These are phyloP conservation scores for Hypoxylon sp. DNA, from an alignment of 2,329 filamentous ascomycete species.

Conservation along the genomic window DNA sequence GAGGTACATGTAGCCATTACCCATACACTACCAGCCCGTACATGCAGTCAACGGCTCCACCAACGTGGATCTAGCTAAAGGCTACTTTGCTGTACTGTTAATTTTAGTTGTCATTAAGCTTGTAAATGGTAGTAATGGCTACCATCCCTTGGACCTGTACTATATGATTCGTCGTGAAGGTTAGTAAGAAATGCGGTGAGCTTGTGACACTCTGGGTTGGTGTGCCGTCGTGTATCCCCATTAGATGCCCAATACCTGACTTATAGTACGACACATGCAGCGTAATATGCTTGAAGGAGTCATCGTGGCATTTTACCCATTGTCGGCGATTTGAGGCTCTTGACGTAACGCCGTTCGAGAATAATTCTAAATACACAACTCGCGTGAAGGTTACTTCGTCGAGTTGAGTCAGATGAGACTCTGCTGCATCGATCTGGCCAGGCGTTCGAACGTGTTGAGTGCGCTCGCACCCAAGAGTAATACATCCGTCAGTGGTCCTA, in stretches of 20 bases:
- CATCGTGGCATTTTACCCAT: neutral
- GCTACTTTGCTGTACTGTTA: neutral
- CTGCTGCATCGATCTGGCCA: too few species aligned
- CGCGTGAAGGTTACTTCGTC: neutral
- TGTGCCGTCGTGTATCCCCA: neutral
- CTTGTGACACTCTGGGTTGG: neutral
- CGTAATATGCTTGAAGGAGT: neutral
- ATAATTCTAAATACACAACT: neutral
- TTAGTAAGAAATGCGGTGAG: constrained; percentile 2
- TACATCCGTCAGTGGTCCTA: neutral
- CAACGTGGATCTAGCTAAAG: neutral
- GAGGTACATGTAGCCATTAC: too few species aligned
- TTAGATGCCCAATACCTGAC: neutral
- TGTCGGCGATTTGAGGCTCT: neutral
- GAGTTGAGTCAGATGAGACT: neutral
- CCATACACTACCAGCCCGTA: too few species aligned
- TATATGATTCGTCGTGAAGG: constrained; percentile 2
- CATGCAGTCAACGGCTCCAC: too few species aligned
- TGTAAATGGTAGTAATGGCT: neutral
- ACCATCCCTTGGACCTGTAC: neutral
- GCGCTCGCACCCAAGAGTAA: too few species aligned
- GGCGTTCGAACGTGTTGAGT: too few species aligned
- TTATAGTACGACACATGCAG: neutral
- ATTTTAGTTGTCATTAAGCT: neutral
- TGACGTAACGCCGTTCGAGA: neutral